A percentile compares a stretch with the other conserved stretches of the same genome.
phyloP scores from a whole-genome alignment of 2,329 filamentous ascomycete genomes.

The Cytospora paraplurivora region DNA sequence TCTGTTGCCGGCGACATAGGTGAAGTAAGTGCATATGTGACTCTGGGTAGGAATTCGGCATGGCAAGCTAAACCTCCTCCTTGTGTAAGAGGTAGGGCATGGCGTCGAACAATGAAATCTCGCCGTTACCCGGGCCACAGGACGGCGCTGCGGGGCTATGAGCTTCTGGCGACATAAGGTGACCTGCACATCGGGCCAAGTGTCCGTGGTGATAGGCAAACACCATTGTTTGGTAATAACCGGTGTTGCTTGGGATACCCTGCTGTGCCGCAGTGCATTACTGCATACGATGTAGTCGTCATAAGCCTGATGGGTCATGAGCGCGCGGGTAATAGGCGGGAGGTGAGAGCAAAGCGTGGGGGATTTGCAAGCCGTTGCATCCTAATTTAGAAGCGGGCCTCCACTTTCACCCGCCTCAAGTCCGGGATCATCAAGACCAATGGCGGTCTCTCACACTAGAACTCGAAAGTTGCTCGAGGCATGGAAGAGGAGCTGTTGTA shows the following conservation, averaged over 20 bases:
- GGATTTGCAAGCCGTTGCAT: constrained; percentile 15
- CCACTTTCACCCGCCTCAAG: constrained; percentile 9
- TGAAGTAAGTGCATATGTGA: background rate
- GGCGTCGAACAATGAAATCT: background rate
- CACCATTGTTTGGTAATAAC: background rate
- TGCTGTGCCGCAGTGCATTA: too few relatives aligned
- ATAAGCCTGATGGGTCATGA: background rate
- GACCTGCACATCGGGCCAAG: background rate
- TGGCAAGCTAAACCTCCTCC: background rate
- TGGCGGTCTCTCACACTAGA: background rate
- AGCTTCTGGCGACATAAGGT: background rate
- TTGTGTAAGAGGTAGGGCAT: background rate
- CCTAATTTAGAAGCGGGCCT: constrained; percentile 14
- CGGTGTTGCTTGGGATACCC: too few relatives aligned
- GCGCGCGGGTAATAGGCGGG: background rate
- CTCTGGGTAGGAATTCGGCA: background rate
- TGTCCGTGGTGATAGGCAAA: background rate
- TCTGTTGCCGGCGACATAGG: background rate
- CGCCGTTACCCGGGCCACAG: background rate
- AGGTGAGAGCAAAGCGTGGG: constrained; percentile 13
- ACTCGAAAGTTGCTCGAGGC: background rate
- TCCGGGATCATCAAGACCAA: background rate
- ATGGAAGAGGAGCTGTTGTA: background rate
- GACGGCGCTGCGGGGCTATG: background rate
- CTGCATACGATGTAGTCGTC: background rate